Conservation (phyloP, 2,329 filamentous ascomycete species). For the Sarocladium oryzae region DNA sequence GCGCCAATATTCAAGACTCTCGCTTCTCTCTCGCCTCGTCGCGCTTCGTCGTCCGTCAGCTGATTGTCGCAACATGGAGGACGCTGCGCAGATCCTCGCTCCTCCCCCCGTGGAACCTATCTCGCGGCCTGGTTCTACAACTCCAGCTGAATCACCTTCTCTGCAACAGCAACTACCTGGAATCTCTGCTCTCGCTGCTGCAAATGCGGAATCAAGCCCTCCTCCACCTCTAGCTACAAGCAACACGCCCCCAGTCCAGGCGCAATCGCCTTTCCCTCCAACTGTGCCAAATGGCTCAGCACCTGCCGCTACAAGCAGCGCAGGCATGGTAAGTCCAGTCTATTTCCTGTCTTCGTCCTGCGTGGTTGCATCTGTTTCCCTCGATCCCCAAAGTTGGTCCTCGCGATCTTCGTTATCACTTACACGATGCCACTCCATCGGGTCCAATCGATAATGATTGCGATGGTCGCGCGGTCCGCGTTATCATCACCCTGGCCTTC, state of each 20-base stretch:
- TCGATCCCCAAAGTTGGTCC: neutral
- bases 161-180: conserved; percentile 29
- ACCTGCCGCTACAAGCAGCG: conserved; percentile 24
- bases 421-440: conserved; percentile 6
- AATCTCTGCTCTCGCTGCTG: conserved; percentile 38
- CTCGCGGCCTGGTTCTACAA: conserved; percentile 43
- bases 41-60: neutral
- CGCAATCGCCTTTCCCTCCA: conserved; percentile 1
- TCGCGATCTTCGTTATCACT: conserved; percentile 3
- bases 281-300: conserved; percentile 21
- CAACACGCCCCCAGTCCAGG: conserved; percentile 1
- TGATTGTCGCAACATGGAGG: conserved; percentile 9
- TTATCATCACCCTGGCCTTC: conserved; percentile 9
- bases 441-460: conserved; percentile 11
- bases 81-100: conserved; percentile 27
- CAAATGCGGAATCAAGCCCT: conserved; percentile 24
- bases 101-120: conserved; percentile 38
- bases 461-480: conserved; percentile 7
- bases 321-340: conserved; percentile 10
- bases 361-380: neutral
- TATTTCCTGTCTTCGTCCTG: neutral
- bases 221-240: neutral
- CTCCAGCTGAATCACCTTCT: conserved; percentile 35
- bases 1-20: no score
- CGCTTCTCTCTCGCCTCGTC: no score